Percentiles rank a stretch among this genome's conserved stretches.
Evolutionary conservation across 768 basidiomycete species (phyloP).

Genomic region (Naganishia randhawae): DNA sequence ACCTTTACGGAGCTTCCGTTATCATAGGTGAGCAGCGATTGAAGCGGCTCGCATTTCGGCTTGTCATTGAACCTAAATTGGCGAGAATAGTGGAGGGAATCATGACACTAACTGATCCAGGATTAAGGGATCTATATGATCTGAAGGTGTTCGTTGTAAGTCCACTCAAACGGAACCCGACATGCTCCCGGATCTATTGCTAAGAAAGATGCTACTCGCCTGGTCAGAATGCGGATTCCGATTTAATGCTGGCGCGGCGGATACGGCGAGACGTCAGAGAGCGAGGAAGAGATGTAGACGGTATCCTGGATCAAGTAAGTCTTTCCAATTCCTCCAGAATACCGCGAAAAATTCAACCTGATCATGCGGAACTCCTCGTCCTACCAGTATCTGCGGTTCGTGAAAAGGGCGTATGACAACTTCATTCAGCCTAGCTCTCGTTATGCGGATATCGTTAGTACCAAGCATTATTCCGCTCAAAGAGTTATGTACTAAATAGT

Average conservation of each 20-base stretch:
- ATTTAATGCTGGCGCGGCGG: constrained; percentile 92
- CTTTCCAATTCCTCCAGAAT: neutral
- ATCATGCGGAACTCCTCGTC: neutral
- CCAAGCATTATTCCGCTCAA: constrained; percentile 51
- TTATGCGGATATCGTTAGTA: constrained; percentile 68
- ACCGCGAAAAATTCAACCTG: neutral
- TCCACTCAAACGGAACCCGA: neutral
- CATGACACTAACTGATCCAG: constrained; percentile 77
- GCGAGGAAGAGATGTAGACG: constrained; percentile 76
- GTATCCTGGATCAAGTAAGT: constrained; percentile 66
- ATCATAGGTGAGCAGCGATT: constrained; percentile 66
- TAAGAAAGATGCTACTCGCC: neutral
- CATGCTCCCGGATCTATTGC: neutral
- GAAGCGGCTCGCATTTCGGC: neutral
- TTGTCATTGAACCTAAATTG: neutral
- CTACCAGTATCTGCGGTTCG: constrained; percentile 72
- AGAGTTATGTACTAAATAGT: neutral
- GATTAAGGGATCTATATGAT: constrained; percentile 76
- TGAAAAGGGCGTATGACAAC: constrained; percentile 91
- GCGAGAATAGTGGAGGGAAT: constrained; percentile 72
- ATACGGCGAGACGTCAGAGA: constrained; percentile 83
- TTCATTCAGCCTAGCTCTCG: constrained; percentile 84
- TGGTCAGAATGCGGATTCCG: constrained; percentile 62
- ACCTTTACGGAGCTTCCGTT: constrained; percentile 87
- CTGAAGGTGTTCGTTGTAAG: constrained; percentile 62